Percentiles rank a stretch among this genome's conserved stretches.
These are phyloP conservation scores for Phialemoniopsis sp. DNA, from an alignment of 2,329 filamentous ascomycete genomes.

Conservation along the genomic window DNA sequence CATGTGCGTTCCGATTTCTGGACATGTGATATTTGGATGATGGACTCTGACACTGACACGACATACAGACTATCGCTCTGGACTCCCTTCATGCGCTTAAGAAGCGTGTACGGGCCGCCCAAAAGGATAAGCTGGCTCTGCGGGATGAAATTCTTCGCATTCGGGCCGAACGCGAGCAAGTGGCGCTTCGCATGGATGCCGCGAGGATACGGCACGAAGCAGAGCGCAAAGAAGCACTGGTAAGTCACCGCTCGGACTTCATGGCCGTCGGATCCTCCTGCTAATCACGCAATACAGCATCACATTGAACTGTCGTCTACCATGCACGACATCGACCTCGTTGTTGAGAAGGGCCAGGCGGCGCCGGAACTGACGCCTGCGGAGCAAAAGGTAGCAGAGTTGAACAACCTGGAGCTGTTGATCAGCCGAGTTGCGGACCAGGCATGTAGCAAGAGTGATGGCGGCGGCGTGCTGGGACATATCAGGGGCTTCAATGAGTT, in stretches of 20 bases:
- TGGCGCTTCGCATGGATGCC: conserved; percentile 59
- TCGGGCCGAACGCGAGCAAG: conserved; percentile 55
- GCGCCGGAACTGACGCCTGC: conserved; percentile 40
- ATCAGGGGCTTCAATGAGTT: conserved; percentile 57
- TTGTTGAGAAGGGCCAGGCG: conserved; percentile 34
- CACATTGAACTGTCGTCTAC: conserved; percentile 50
- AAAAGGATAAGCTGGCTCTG: conserved; percentile 52
- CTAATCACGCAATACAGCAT: conserved; percentile 17
- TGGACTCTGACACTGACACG: conserved; percentile 6
- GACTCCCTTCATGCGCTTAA: conserved; percentile 54
- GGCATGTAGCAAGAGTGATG: conserved; percentile 42
- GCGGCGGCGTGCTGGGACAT: conserved; percentile 30
- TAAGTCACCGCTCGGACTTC: conserved; percentile 21
- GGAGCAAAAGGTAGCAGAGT: conserved; percentile 43
- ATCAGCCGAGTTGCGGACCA: conserved; percentile 51
- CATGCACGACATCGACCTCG: conserved; percentile 60
- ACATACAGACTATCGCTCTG: conserved; percentile 48
- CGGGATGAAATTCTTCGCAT: conserved; percentile 58
- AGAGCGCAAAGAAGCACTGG: conserved; percentile 46
- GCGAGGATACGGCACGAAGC: conserved; percentile 56
- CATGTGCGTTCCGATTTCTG: conserved; percentile 41
- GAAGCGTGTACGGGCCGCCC: conserved; percentile 52
- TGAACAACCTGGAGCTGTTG: conserved; percentile 53
- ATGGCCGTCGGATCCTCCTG: conserved; percentile 8
- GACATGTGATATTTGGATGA: background rate